These are phyloP conservation scores for Boletus fagicola DNA, from an alignment of 768 basidiomycete species.

Conservation along the genomic window DNA sequence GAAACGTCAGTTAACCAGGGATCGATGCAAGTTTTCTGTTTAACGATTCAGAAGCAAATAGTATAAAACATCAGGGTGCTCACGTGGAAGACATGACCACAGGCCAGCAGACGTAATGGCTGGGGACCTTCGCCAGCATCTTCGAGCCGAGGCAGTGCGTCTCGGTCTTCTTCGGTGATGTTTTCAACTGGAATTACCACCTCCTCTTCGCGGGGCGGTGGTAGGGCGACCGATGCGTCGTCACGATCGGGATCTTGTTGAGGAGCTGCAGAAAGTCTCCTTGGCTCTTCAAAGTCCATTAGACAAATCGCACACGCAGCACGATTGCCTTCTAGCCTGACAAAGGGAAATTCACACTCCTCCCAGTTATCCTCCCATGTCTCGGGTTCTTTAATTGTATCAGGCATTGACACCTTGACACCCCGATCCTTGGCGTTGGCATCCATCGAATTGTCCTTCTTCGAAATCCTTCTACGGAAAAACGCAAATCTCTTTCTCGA, in stretches of 20 bases:
- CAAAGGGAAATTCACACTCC: constrained; percentile 73
- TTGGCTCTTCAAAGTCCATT: constrained; percentile 81
- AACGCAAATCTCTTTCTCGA: constrained; percentile 54
- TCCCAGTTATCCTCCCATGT: constrained; percentile 83
- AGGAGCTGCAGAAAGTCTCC: constrained; percentile 26
- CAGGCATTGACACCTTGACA: constrained; percentile 7
- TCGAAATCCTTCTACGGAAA: constrained; percentile 35
- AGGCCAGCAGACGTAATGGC: constrained; percentile 70
- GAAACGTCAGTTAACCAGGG: constrained; percentile 86
- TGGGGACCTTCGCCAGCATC: constrained; percentile 78
- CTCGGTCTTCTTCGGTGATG: constrained; percentile 41
- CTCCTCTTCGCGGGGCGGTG: constrained; percentile 20
- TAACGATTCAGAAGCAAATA: constrained; percentile 1
- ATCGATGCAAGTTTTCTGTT: constrained; percentile 82
- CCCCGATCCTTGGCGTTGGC: constrained; percentile 19
- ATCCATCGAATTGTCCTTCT: constrained; percentile 21
- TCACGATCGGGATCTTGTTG: constrained; percentile 33
- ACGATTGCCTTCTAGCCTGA: constrained; percentile 76
- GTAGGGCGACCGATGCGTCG: constrained; percentile 5
- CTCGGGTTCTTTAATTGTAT: constrained; percentile 34
- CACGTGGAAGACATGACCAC: constrained; percentile 91
- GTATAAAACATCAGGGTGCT: constrained; percentile 29
- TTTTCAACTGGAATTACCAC: constrained; percentile 35
- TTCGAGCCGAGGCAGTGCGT: constrained; percentile 49
- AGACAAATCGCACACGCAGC: constrained; percentile 84